Evolutionary conservation across 257 asterid species (phyloP), one percentile per base, ranked within the genome.

Genomic region (Eustoma russellianum): DNA sequence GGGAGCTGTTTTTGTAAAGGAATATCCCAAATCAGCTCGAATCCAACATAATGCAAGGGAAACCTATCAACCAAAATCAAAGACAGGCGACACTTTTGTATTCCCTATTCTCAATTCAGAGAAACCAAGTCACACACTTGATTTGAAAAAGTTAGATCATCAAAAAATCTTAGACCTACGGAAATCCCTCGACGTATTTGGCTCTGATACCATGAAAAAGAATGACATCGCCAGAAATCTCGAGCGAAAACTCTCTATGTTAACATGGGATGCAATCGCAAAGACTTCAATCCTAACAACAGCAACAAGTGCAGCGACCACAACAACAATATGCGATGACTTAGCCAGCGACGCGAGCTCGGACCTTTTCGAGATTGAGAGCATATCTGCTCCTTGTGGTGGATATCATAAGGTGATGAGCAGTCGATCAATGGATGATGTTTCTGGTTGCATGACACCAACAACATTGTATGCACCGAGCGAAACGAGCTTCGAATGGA

Each of bases 221-320:
- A 77, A 83, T 8, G 78, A 70, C 17, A 44, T 68, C 1, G 62
- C 80, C 0, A 52, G 66, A 16, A 82, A 78, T 60, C 64, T 85
- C 65, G 94, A 79, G 65, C 72, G 85, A 61, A 85, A 82, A 48
- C 81, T 88, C 9, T 82, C 95, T n/a, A 73, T 82, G 78, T 60
- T 88, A 50, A 74, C 92, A 10, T 85, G 97, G 97, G 97, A 85
- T n/a, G 97, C 97, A 0, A 78, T 88, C 33, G 86, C 91, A 3
- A 82, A 66, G 41, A 9, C 66, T 35, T 55, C 65, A 30, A 57
- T 46, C 13, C 66, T 45, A 12, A 63, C 74, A 30, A 64, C 76
- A 28, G 57, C 83, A 0, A 69, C 67, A 1, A 10, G 55, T 0
- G 66, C 70, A 5, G 71, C 55, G 56, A 66, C 70, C 66, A 59